Conservation (phyloP, 2,329 filamentous ascomycete species). For the Dactylellina parvicollis region DNA sequence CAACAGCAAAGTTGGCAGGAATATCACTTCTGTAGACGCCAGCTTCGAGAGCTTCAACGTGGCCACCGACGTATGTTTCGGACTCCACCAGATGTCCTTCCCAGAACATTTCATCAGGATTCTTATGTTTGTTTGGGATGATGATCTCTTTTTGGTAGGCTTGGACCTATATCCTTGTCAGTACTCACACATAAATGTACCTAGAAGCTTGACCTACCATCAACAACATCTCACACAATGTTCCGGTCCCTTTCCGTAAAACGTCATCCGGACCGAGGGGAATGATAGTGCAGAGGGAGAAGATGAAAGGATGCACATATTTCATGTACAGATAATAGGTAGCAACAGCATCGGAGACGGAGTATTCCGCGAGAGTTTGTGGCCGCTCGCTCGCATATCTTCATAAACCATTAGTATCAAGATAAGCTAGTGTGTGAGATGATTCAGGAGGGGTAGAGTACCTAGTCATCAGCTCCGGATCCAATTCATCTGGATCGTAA, state of each 20-base stretch:
- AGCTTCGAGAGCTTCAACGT: slow-evolving; percentile 98
- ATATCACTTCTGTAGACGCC: slow-evolving; percentile 97
- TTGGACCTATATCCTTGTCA: slow-evolving; percentile 67
- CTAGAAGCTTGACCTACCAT: slow-evolving; percentile 69
- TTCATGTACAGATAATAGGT: slow-evolving; percentile 99
- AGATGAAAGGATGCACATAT: slow-evolving; percentile 99
- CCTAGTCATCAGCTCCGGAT: slow-evolving; percentile 96
- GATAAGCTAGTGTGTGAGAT: not conserved
- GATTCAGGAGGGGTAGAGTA: slow-evolving; percentile 18
- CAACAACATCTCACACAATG: slow-evolving; percentile 97
- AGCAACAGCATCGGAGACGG: slow-evolving; percentile 96
- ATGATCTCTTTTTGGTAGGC: slow-evolving; percentile 92
- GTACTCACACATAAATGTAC: too few species aligned
- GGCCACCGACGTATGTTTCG: slow-evolving; percentile 96
- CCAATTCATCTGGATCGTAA: slow-evolving; percentile 96
- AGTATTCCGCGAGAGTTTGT: slow-evolving; percentile 95
- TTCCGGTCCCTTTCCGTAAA: slow-evolving; percentile 93
- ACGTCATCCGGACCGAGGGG: slow-evolving; percentile 92
- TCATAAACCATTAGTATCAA: not conserved
- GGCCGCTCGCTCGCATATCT: slow-evolving; percentile 83
- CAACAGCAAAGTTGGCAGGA: slow-evolving; percentile 91
- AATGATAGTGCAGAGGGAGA: slow-evolving; percentile 96
- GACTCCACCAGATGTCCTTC: slow-evolving; percentile 95
- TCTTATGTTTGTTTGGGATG: slow-evolving; percentile 92
- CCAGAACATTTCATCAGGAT: slow-evolving; percentile 92